Base-by-base conservation (phyloP, 2,329 filamentous ascomycete genomes). In the Hawksworthiomyces lignivorus region DNA sequence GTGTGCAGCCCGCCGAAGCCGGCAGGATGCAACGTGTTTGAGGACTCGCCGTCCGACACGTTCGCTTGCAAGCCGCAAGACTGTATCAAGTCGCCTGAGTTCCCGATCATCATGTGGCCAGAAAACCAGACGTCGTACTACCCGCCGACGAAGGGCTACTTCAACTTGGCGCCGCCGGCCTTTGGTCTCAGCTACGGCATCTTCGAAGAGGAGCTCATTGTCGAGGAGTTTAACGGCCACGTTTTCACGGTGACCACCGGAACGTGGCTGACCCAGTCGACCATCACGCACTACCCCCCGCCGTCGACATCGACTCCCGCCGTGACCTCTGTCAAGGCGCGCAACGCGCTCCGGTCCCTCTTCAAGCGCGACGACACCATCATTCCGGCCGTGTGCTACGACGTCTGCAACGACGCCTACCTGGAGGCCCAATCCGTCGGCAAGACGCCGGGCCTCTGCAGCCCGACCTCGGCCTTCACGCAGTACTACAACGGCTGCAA, bases 111-210 rank as follows among this genome's bases (percentile, higher is more conserved):
- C 0, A 52, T 52, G 1, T 80, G 74, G 75, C 50, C 57, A 0
- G 50, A 56, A 1, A 65, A 68, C 42, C 43, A 63, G 32, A 75
- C 71, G 0, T 48, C 60, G 14, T 77, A 73, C 52, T 80, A 71
- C 48, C 70, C 70, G 2, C 65, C 71, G 1, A 66, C 63, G 0
- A 55, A 65, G 0, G 75, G 70, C 4, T 84, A 83, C 55, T 85
- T 79, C 61, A 72, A 84, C 45, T 66, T 85, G n/a, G 65, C 79
- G 42, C 76, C 82, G 0, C 56, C 64, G 2, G 67, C 67, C 0
- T 86, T 85, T 44, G 80, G 80, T 5, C 62, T 85, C 14, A 72
- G 67, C 37, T 80, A 75, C 45, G 72, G 72, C 31, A 78, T 84
- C 15, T 84, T 82, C 46, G 65, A 68, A 17, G 59, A 67, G 19